Evolutionary conservation across 352 stramenopile species (phyloP).

Genomic region (Pythium scleroteichum): DNA sequence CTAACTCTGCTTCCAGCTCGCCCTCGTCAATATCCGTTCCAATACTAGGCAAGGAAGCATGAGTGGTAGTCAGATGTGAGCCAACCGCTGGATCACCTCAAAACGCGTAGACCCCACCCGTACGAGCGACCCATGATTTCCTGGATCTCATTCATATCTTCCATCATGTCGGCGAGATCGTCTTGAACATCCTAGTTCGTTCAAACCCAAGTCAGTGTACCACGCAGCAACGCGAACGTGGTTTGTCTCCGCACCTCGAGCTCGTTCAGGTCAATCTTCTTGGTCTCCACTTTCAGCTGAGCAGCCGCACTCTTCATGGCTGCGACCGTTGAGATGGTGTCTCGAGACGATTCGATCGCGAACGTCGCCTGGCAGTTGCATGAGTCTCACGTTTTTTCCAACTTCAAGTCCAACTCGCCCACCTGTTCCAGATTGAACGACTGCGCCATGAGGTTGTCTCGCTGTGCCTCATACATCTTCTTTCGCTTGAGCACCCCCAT

Average conservation of each 20-base stretch:
- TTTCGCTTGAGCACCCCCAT: slow-evolving; percentile 88
- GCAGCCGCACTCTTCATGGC: slow-evolving; percentile 94
- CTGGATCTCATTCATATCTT: slow-evolving; percentile 99
- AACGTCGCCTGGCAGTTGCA: slow-evolving; percentile 54
- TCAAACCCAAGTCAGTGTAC: not conserved
- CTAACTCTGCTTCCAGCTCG: slow-evolving; percentile 94
- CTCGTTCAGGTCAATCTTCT: slow-evolving; percentile 96
- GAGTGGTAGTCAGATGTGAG: not conserved
- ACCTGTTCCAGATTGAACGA: slow-evolving; percentile 90
- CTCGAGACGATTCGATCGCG: slow-evolving; percentile 92
- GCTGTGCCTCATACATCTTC: slow-evolving; percentile 88
- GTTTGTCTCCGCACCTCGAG: slow-evolving; percentile 75
- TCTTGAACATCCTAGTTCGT: slow-evolving; percentile 90
- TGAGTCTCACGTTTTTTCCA: not conserved
- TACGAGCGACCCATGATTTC: slow-evolving; percentile 96
- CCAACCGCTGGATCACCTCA: not conserved
- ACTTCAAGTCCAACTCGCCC: not conserved
- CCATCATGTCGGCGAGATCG: slow-evolving; percentile 96
- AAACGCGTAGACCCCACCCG: slow-evolving; percentile 41
- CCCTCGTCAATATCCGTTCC: slow-evolving; percentile 94
- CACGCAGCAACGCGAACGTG: not conserved
- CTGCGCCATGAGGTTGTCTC: slow-evolving; percentile 76
- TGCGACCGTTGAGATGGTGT: slow-evolving; percentile 91
- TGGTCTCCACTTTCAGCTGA: slow-evolving; percentile 93
- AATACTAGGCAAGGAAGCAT: slow-evolving; percentile 50